A percentile compares a stretch with the other conserved stretches of the same genome.
These are phyloP conservation scores for Podospora australis DNA, from an alignment of 495 filamentous ascomycete genomes.

Conservation along the genomic window DNA sequence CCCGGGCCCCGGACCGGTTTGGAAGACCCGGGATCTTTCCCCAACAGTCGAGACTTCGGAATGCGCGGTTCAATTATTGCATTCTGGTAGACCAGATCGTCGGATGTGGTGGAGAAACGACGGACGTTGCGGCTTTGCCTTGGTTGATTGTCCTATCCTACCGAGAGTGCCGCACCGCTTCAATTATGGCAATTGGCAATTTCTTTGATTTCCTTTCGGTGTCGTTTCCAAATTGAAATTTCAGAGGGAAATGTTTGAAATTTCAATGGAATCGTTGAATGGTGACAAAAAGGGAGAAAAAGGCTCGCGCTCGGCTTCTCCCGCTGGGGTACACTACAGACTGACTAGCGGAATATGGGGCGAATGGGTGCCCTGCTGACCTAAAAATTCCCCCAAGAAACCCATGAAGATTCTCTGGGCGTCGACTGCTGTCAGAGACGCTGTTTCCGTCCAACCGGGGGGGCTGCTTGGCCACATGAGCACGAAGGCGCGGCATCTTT, in stretches of 20 bases:
- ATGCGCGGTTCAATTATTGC: no score
- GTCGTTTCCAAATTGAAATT: no score
- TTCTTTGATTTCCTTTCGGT: no score
- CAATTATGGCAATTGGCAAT: no score
- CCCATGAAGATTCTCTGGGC: background rate
- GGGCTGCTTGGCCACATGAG: constrained; percentile 13
- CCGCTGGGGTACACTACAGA: background rate
- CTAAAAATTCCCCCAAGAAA: background rate
- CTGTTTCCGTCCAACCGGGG: constrained; percentile 16
- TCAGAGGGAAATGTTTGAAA: no score
- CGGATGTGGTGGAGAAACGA: no score
- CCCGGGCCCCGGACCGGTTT: constrained; percentile 3
- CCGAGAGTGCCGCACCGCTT: no score
- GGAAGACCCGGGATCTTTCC: constrained; percentile 6
- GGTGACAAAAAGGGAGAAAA: background rate
- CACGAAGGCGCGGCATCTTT: constrained; percentile 4
- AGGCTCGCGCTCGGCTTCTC: background rate
- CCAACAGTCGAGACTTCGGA: no score
- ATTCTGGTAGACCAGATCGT: no score
- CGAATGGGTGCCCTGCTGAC: background rate
- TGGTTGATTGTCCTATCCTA: no score
- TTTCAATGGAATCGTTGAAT: no score
- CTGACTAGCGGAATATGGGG: background rate
- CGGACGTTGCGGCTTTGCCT: no score
- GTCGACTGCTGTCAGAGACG: background rate